A percentile compares a stretch with the other conserved stretches of the same genome.
phyloP scores from a whole-genome alignment of 2,329 filamentous ascomycete species.

The Ophiostoma tasmaniense region DNA sequence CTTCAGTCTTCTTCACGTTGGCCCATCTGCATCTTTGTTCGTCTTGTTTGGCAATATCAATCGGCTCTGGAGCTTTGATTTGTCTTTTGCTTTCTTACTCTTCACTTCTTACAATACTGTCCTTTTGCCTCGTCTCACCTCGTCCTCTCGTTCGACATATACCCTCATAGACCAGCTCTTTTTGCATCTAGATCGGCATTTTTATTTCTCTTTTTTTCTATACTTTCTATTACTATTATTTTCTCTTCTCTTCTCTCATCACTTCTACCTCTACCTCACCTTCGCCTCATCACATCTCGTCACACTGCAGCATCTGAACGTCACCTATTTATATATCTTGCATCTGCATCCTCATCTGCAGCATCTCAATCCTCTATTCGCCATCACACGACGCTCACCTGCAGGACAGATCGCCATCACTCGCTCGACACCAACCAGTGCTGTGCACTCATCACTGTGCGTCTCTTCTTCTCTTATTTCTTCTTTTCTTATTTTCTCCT shows the following conservation, averaged over 20 bases:
- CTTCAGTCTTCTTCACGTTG: constrained; percentile 19
- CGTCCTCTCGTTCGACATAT: background rate
- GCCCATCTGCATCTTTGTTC: constrained; percentile 16
- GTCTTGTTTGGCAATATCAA: constrained; percentile 10
- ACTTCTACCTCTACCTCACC: background rate
- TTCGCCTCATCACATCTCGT: constrained; percentile 6
- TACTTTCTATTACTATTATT: background rate
- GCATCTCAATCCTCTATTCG: background rate
- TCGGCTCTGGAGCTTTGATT: constrained; percentile 21
- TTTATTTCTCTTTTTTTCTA: background rate
- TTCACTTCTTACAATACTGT: background rate
- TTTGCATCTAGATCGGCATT: background rate
- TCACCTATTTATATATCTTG: background rate
- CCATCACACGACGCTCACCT: constrained; percentile 3
- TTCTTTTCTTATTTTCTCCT: background rate
- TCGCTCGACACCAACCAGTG: constrained; percentile 13
- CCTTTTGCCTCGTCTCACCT: background rate
- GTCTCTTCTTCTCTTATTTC: background rate
- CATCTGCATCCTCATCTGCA: constrained; percentile 4
- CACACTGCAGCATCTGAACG: background rate
- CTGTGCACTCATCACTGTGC: constrained; percentile 9
- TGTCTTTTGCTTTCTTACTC: constrained; percentile 8
- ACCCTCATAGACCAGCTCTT: background rate
- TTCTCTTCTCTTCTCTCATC: background rate
- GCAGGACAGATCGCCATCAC: background rate